phyloP scores from a whole-genome alignment of 257 asterid genomes.

The Nicotiana otophora region DNA sequence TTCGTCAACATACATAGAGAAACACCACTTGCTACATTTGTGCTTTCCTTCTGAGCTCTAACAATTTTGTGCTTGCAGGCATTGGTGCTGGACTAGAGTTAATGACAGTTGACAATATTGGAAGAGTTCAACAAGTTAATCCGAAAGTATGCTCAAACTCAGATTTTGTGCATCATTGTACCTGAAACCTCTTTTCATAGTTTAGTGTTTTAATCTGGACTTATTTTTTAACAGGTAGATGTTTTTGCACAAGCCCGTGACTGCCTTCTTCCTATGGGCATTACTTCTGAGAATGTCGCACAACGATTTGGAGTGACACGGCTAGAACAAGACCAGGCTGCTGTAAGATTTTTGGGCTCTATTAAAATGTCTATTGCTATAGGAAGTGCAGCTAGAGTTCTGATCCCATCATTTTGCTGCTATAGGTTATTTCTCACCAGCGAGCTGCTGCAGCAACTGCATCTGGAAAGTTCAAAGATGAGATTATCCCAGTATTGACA shows the following conservation, averaged over 20 bases:
- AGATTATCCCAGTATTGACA: slow-evolving; percentile 77
- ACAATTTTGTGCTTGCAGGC: slow-evolving; percentile 35
- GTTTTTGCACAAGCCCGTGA: slow-evolving; percentile 64
- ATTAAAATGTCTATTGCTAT: neutral
- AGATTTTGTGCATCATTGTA: neutral
- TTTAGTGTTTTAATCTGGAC: slow-evolving; percentile 6
- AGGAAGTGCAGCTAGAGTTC: neutral
- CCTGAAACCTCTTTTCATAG: neutral
- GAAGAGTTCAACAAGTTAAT: slow-evolving; percentile 22
- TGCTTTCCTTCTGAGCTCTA: neutral
- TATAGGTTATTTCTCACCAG: slow-evolving; percentile 74
- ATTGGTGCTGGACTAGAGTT: slow-evolving; percentile 94
- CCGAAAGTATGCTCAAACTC: slow-evolving; percentile 47
- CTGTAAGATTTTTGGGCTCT: slow-evolving; percentile 41
- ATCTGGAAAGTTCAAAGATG: slow-evolving; percentile 84
- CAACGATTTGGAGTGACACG: slow-evolving; percentile 78
- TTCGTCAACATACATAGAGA: neutral
- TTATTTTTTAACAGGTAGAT: slow-evolving; percentile 40
- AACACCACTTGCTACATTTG: neutral
- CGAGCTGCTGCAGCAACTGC: slow-evolving; percentile 84
- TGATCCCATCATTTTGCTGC: slow-evolving; percentile 19
- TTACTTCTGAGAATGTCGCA: slow-evolving; percentile 90
- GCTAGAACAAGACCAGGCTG: slow-evolving; percentile 89
- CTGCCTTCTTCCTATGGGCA: slow-evolving; percentile 93
- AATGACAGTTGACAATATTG: slow-evolving; percentile 59